Evolutionary conservation across 1,139 yeast species (phyloP), one percentile per base, ranked within the genome.

Genomic region (Protomyces lactucae-debilis): DNA sequence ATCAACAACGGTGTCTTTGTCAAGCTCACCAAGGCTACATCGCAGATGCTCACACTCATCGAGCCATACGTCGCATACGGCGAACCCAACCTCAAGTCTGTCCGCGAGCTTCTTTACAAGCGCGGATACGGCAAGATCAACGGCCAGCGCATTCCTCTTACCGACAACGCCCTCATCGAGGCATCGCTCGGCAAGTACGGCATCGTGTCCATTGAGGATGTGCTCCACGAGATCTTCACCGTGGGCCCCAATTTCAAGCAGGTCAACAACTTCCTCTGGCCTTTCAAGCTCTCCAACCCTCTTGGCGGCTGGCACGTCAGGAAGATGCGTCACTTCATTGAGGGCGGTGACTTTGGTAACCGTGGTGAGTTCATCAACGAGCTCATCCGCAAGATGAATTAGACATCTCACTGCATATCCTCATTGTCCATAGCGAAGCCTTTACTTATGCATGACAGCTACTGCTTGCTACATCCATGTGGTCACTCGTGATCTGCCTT

Each of bases 321-420:
- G 79, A 93, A 93, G 87, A 93, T 93, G 96, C 87, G 87, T 85
- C 99, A 93, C 85, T 93, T 89, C 80, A 89, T 93, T 85, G 97
- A 92, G 85, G 98, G 99, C 85, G 99, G 99, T 86, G 88, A 97
- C 83, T 85, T 92, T 80, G 99, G 99, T 86, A 92, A 93, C 96
- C 91, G 98, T 83, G 99, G 93, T 84, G 89, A 92, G 78, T 87
- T 85, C 90, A 93, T 93, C 83, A 93, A 93, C 87, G 88, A 89
- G 80, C 88, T 95, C 82, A 92, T 93, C 80, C 91, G 92, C 86
- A 90, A 95, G 80, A 89, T 88, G 95, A 88, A 87, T 91, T 88
- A 87, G 81, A 57, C 18, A 25, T 25, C 36, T 25, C 54, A n/a
- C 28, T 51, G 54, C 48, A 43, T 43, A 43, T 4, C 8, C 25